phyloP scores from a whole-genome alignment of 2,329 filamentous ascomycete species.

The Ascochyta viciae-villosae region DNA sequence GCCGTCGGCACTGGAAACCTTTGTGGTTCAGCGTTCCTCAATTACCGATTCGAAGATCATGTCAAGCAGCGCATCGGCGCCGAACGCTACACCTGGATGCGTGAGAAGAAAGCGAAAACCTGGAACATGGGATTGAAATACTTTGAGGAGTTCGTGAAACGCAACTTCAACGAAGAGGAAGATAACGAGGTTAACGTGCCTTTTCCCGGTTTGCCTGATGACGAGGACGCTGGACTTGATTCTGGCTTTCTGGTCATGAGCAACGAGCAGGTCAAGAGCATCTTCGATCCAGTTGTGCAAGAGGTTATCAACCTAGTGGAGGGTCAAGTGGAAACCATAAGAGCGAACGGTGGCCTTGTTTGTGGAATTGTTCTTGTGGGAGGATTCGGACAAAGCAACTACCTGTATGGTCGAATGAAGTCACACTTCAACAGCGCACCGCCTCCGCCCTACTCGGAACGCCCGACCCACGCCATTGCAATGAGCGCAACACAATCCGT shows the following conservation, averaged over 20 bases:
- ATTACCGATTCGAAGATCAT: slow-evolving; percentile 82
- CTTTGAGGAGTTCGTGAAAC: slow-evolving; percentile 85
- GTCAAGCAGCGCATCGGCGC: slow-evolving; percentile 72
- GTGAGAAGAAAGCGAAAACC: slow-evolving; percentile 76
- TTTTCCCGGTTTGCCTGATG: slow-evolving; percentile 77
- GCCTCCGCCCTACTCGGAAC: slow-evolving; percentile 68
- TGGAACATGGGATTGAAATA: slow-evolving; percentile 77
- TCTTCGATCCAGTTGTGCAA: slow-evolving; percentile 77
- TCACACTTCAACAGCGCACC: slow-evolving; percentile 66
- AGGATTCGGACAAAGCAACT: slow-evolving; percentile 81
- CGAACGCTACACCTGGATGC: slow-evolving; percentile 75
- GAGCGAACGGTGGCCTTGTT: slow-evolving; percentile 49
- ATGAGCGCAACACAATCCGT: slow-evolving; percentile 64
- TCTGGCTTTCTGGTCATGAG: slow-evolving; percentile 78
- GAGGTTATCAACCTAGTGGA: slow-evolving; percentile 53
- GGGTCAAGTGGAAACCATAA: slow-evolving; percentile 54
- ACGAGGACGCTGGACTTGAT: slow-evolving; percentile 76
- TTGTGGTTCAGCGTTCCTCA: slow-evolving; percentile 80
- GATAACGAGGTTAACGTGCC: slow-evolving; percentile 79
- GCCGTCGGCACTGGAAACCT: slow-evolving; percentile 80
- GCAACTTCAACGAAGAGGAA: slow-evolving; percentile 82
- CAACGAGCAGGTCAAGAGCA: slow-evolving; percentile 72
- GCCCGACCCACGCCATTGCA: slow-evolving; percentile 69
- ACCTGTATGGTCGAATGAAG: slow-evolving; percentile 73
- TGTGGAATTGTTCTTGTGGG: slow-evolving; percentile 80